Evolutionary conservation across 352 stramenopile genomes (phyloP).

Genomic region (Plasmopara muralis): DNA sequence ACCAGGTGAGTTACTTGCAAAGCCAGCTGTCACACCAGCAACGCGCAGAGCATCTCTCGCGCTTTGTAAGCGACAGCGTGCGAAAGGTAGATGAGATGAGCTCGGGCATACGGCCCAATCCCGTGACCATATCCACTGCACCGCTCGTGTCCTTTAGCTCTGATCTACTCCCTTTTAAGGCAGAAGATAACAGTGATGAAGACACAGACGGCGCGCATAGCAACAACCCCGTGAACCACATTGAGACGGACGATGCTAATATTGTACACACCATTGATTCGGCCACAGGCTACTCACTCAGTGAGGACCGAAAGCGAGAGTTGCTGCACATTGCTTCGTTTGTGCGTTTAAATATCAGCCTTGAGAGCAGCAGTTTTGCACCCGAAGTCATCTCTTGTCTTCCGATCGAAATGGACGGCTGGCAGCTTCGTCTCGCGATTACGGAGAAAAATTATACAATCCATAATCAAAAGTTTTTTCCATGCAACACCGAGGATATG

Average conservation of each 20-base stretch:
- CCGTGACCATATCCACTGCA: slow-evolving; percentile 17
- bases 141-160: slow-evolving; percentile 25
- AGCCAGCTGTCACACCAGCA: slow-evolving; percentile 34
- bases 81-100: slow-evolving; percentile 77
- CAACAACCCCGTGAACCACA: slow-evolving; percentile 40
- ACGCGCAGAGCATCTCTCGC: slow-evolving; percentile 36
- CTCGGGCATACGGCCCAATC: slow-evolving; percentile 35
- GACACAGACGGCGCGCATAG: slow-evolving; percentile 36
- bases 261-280: slow-evolving; percentile 43
- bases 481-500: slow-evolving; percentile 65
- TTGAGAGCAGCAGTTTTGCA: slow-evolving; percentile 76
- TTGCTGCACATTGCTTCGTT: slow-evolving; percentile 73
- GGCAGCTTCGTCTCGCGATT: slow-evolving; percentile 76
- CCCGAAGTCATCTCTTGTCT: slow-evolving; percentile 83
- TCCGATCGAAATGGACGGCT: slow-evolving; percentile 83
- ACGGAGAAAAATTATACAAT: slow-evolving; percentile 87
- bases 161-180: slow-evolving; percentile 26
- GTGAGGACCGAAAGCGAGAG: slow-evolving; percentile 50
- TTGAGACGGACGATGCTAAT: slow-evolving; percentile 51
- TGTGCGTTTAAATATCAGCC: slow-evolving; percentile 71
- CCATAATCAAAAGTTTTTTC: slow-evolving; percentile 85
- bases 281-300: slow-evolving; percentile 55
- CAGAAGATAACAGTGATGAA: slow-evolving; percentile 38
- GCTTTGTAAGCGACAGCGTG: slow-evolving; percentile 66
- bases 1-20: slow-evolving; percentile 53